These are phyloP conservation scores for Ogataea ganodermae DNA, from an alignment of 805 yeast species.

Conservation along the genomic window DNA sequence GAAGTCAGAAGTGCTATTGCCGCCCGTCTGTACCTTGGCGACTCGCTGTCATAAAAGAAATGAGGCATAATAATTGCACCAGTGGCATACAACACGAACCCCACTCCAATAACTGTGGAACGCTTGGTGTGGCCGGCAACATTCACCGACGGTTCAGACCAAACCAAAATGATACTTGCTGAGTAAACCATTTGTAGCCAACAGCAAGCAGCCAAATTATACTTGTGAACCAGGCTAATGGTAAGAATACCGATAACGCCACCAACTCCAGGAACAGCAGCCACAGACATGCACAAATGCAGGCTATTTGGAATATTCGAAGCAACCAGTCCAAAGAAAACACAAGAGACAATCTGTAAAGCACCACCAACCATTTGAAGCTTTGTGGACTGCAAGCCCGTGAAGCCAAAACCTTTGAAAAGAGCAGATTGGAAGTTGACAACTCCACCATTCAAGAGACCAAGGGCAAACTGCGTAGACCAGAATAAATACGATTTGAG, in stretches of 20 bases:
- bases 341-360: slow-evolving; percentile 17
- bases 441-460: slow-evolving; percentile 32
- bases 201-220: slow-evolving; percentile 12
- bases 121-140: slow-evolving; percentile 57
- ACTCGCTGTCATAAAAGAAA: slow-evolving; percentile 44
- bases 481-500: slow-evolving; percentile 29
- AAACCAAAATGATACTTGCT: slow-evolving; percentile 11
- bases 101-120: slow-evolving; percentile 43
- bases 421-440: slow-evolving; percentile 31
- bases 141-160: slow-evolving; percentile 30
- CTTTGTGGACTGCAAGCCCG: slow-evolving; percentile 13
- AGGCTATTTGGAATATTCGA: slow-evolving; percentile 4
- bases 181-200: slow-evolving; percentile 32
- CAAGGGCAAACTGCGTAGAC: slow-evolving; percentile 15
- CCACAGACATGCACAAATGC: slow-evolving; percentile 1
- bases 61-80: slow-evolving; percentile 58
- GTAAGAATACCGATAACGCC: slow-evolving; percentile 25
- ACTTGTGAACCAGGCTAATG: slow-evolving; percentile 31
- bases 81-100: slow-evolving; percentile 48
- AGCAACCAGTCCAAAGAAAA: slow-evolving; percentile 22
- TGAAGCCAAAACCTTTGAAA: slow-evolving; percentile 19
- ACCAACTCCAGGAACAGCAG: slow-evolving; percentile 19
- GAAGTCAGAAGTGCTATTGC: slow-evolving; percentile 28
- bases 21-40: slow-evolving; percentile 46
- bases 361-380: slow-evolving; percentile 10